Conservation (phyloP, 1,284 basidiomycete genomes). For the Mrakiaceae sp. region DNA sequence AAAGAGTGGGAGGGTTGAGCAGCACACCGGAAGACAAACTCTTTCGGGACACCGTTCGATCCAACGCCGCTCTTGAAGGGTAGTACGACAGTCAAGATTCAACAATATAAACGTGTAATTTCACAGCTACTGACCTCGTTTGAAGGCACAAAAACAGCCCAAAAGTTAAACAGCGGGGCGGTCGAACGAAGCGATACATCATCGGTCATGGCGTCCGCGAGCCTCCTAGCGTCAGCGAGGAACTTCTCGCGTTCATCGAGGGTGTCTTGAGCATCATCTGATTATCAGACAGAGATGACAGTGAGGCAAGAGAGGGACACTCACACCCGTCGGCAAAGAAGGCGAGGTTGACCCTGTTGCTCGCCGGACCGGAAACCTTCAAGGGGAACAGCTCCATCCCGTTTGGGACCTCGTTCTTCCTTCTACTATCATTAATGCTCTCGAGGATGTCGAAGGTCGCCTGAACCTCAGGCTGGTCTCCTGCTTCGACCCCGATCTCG, state of each 20-base stretch:
- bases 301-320: slow-evolving; percentile 26
- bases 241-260: slow-evolving; percentile 52
- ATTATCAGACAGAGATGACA: neutral
- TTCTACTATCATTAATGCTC: no score
- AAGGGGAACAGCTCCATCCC: slow-evolving; percentile 48
- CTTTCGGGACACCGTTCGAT: slow-evolving; percentile 51
- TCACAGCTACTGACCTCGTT: slow-evolving; percentile 41
- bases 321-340: slow-evolving; percentile 75
- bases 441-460: neutral
- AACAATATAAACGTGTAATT: neutral
- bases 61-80: slow-evolving; percentile 58
- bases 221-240: slow-evolving; percentile 50
- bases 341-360: slow-evolving; percentile 59
- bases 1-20: neutral
- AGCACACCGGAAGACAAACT: slow-evolving; percentile 36
- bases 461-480: neutral
- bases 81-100: neutral
- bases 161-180: slow-evolving; percentile 64
- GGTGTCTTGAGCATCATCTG: slow-evolving; percentile 42
- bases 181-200: slow-evolving; percentile 69
- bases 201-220: slow-evolving; percentile 56
- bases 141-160: slow-evolving; percentile 60
- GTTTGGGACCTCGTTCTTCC: neutral
- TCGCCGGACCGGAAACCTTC: slow-evolving; percentile 48
- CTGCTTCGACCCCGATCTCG: neutral